phyloP scores from a whole-genome alignment of 768 basidiomycete genomes.

The Trametes elegans region DNA sequence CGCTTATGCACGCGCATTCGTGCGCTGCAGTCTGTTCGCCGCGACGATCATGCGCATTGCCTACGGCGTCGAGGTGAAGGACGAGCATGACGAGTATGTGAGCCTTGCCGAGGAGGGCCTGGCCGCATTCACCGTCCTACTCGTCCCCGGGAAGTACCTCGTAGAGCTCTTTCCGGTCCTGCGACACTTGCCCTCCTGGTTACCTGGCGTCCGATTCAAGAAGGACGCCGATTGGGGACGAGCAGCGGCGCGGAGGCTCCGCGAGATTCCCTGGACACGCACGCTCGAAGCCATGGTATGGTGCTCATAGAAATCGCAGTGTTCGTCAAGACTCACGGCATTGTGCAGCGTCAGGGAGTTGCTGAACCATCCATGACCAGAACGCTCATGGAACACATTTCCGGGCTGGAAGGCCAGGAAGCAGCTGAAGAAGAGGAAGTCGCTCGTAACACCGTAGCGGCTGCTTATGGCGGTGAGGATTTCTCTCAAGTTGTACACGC shows the following conservation, averaged over 20 bases:
- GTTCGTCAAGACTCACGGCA: too few species aligned
- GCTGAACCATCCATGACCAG: constrained; percentile 2
- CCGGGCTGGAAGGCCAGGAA: neutral
- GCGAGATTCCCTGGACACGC: constrained; percentile 15
- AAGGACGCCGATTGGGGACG: constrained; percentile 5
- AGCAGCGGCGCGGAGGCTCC: neutral
- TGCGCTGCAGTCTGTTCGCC: constrained; percentile 18
- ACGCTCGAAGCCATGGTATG: constrained; percentile 16
- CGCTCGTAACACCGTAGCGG: neutral
- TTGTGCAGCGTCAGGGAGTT: constrained; percentile 2
- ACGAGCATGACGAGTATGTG: constrained; percentile 7
- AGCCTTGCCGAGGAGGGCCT: neutral
- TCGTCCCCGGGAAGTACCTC: constrained; percentile 7
- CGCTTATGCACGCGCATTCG: too few species aligned
- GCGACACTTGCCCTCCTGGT: constrained; percentile 18
- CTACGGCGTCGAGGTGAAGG: constrained; percentile 18
- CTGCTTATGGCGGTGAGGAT: constrained; percentile 15
- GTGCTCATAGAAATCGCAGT: too few species aligned
- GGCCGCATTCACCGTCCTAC: neutral
- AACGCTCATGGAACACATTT: neutral
- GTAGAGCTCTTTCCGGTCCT: constrained; percentile 10
- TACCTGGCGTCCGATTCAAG: constrained; percentile 19
- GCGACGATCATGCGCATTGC: constrained; percentile 21
- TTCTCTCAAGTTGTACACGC: too few species aligned
- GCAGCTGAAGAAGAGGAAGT: neutral